These are phyloP conservation scores for Candida berthetii DNA, from an alignment of 805 yeast genomes.

Conservation along the genomic window DNA sequence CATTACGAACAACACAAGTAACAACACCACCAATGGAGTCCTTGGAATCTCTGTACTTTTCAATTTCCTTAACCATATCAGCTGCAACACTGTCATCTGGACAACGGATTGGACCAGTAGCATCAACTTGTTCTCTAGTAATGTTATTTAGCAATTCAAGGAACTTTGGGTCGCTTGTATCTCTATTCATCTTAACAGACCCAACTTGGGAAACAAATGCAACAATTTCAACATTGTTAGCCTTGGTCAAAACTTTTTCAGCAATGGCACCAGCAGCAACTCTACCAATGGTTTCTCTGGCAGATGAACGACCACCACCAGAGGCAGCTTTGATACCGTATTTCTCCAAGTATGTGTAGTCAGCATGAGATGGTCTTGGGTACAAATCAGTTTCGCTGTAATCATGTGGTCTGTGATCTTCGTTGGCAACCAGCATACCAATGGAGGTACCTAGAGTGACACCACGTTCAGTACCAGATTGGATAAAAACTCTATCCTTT, in stretches of 20 bases:
- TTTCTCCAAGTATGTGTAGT: conserved; percentile 84
- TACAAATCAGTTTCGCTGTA: conserved; percentile 91
- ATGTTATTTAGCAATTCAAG: conserved; percentile 62
- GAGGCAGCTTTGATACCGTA: conserved; percentile 91
- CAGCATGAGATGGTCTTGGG: conserved; percentile 98
- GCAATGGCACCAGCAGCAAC: conserved; percentile 99
- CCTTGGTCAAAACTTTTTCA: conserved; percentile 76
- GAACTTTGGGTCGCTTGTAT: conserved; percentile 59
- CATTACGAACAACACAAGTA: conserved; percentile 92
- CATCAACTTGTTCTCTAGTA: conserved; percentile 86
- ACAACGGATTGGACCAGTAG: conserved; percentile 86
- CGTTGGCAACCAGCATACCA: conserved; percentile 86
- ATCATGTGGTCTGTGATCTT: conserved; percentile 96
- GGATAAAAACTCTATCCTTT: conserved; percentile 88
- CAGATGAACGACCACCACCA: conserved; percentile 97
- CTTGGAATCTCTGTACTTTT: conserved; percentile 73
- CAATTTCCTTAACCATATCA: conserved; percentile 81
- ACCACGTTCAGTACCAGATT: conserved; percentile 91
- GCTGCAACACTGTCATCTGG: conserved; percentile 72
- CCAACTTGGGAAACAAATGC: conserved; percentile 97
- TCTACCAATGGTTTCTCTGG: conserved; percentile 97
- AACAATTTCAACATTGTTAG: conserved; percentile 84
- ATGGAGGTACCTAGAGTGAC: conserved; percentile 92
- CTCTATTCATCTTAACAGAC: conserved; percentile 66
- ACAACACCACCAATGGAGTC: conserved; percentile 98